phyloP scores from a whole-genome alignment of 768 basidiomycete genomes.

The Mycena floridula region DNA sequence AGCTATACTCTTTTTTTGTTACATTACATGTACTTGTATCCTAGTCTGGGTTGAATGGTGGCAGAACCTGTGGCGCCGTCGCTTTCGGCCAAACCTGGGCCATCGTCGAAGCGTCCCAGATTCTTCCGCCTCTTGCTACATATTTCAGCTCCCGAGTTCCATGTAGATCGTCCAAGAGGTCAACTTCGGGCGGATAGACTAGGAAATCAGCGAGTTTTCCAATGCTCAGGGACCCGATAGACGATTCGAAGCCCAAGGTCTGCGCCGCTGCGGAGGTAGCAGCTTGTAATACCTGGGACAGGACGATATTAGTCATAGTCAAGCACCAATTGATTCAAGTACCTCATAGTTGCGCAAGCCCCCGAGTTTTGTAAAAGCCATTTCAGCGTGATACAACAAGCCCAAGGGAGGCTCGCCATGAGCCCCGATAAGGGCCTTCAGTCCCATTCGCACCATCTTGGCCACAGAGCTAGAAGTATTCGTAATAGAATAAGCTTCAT shows the following conservation, averaged over 20 bases:
- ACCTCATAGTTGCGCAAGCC: conserved; percentile 62
- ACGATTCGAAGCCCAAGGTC: conserved; percentile 56
- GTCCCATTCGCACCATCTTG: conserved; percentile 61
- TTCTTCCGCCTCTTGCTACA: conserved; percentile 58
- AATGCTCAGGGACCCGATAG: conserved; percentile 54
- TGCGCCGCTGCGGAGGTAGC: conserved; percentile 62
- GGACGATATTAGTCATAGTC: not conserved
- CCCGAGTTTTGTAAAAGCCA: conserved; percentile 56
- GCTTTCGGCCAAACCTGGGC: conserved; percentile 64
- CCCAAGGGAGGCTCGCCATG: conserved; percentile 72
- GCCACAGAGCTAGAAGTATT: conserved; percentile 65
- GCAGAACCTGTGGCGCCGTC: conserved; percentile 46
- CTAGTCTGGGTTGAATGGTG: conserved; percentile 42
- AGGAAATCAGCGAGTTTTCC: conserved; percentile 72
- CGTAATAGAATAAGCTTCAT: conserved; percentile 55
- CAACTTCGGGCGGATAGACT: conserved; percentile 53
- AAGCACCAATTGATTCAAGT: conserved; percentile 26
- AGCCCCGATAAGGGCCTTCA: conserved; percentile 62
- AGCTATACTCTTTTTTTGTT: too few relatives aligned
- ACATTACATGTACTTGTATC: too few relatives aligned
- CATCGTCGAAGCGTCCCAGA: conserved; percentile 66
- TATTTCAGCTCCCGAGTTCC: conserved; percentile 44
- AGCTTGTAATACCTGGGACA: conserved; percentile 53
- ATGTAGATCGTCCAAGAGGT: conserved; percentile 48
- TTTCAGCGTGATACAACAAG: conserved; percentile 69